These are phyloP conservation scores for Melocanna baccifera DNA, from an alignment of 176 grass and related monocot genomes.

Conservation along the genomic window DNA sequence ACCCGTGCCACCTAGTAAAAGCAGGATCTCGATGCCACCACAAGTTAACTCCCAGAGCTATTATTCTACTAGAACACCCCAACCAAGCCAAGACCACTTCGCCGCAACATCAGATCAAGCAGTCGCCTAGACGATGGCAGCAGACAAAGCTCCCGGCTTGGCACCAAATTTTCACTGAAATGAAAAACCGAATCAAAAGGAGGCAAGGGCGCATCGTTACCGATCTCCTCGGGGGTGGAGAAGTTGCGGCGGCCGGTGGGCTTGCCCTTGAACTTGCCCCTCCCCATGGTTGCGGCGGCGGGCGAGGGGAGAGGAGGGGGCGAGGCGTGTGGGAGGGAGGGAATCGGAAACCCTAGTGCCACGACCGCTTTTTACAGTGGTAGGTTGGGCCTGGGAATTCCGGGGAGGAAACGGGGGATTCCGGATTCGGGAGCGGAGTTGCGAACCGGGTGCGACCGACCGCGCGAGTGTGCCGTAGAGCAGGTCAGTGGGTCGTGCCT, in stretches of 20 bases:
- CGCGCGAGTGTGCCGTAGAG: constrained; percentile 20
- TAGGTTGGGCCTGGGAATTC: constrained; percentile 21
- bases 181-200: background rate
- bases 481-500: too few relatives aligned
- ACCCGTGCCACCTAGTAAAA: background rate
- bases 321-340: constrained; percentile 6
- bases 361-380: constrained; percentile 3
- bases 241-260: constrained; percentile 93
- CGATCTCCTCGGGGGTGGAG: constrained; percentile 95
- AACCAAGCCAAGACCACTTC: background rate
- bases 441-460: background rate
- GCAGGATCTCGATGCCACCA: constrained; percentile 2
- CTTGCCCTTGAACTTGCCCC: constrained; percentile 98
- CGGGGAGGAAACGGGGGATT: background rate
- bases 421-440: background rate
- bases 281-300: constrained; percentile 57
- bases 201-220: constrained; percentile 35
- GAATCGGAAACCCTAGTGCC: constrained; percentile 58
- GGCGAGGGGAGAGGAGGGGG: background rate
- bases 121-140: background rate
- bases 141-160: background rate
- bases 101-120: constrained; percentile 1
- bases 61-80: background rate
- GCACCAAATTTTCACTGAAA: background rate
- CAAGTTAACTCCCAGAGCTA: background rate